A percentile compares a stretch with the other conserved stretches of the same genome.
Evolutionary conservation across 1,284 basidiomycete species (phyloP).

Genomic region (Ceratobasidium sp.): DNA sequence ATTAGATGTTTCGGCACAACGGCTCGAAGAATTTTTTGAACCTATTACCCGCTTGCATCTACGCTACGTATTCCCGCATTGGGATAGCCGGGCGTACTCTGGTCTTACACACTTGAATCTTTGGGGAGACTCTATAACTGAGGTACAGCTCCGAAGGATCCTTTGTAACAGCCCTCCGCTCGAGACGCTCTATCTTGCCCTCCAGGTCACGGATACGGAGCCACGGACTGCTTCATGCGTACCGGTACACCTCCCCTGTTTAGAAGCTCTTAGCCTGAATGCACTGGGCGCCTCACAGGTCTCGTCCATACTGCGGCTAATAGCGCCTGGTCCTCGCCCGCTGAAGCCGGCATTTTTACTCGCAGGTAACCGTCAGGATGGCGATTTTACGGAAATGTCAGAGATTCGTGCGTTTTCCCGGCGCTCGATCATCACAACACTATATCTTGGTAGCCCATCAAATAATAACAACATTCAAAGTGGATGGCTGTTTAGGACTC

Average conservation of each 20-base stretch:
- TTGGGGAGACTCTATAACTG: neutral
- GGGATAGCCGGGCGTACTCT: slow-evolving; percentile 1
- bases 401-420: neutral
- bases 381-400: neutral
- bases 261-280: neutral
- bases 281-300: neutral
- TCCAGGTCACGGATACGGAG: neutral
- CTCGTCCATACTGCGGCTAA: neutral
- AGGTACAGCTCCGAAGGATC: neutral
- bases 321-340: slow-evolving; percentile 5
- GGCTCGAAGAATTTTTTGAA: slow-evolving; percentile 1
- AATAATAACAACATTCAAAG: neutral
- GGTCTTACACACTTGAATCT: neutral
- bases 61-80: neutral
- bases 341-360: neutral
- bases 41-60: neutral
- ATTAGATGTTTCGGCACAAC: neutral
- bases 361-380: neutral
- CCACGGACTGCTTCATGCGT: neutral
- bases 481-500: neutral
- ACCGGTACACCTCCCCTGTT: neutral
- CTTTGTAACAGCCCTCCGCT: neutral
- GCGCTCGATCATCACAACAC: neutral
- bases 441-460: neutral
- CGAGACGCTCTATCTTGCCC: neutral